These are phyloP conservation scores for Senna siamea DNA, from an alignment of 306 rosid genomes.

Conservation along the genomic window DNA sequence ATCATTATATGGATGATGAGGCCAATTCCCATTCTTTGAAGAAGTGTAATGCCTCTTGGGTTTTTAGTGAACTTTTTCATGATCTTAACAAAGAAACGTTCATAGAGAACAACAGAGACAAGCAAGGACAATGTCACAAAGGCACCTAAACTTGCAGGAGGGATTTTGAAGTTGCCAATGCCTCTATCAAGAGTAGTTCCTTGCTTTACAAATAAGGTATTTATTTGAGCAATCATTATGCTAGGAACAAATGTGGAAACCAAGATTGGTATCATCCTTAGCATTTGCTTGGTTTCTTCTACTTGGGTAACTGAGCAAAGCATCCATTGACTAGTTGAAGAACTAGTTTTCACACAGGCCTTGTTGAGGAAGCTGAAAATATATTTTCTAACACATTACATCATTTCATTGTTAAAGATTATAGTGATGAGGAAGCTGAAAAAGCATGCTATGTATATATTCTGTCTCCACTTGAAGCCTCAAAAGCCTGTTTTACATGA, in stretches of 20 bases:
- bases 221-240: conserved; percentile 47
- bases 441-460: no score
- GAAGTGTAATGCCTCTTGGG: conserved; percentile 76
- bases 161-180: conserved; percentile 62
- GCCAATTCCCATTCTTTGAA: conserved; percentile 74
- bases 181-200: conserved; percentile 63
- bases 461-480: no score
- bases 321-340: conserved; percentile 50
- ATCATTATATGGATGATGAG: conserved; percentile 48
- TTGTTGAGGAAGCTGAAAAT: conserved; percentile 63
- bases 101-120: conserved; percentile 54
- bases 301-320: conserved; percentile 72
- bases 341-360: conserved; percentile 52
- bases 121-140: conserved; percentile 62
- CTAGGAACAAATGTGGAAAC: conserved; percentile 61
- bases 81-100: conserved; percentile 56
- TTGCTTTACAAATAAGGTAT: conserved; percentile 68
- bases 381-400: background rate
- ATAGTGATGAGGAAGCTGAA: no score
- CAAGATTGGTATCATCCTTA: conserved; percentile 65
- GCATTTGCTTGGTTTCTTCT: conserved; percentile 80
- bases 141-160: conserved; percentile 63
- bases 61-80: conserved; percentile 51
- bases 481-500: no score
- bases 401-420: background rate